Percentiles rank a stretch among this genome's conserved stretches.
These are phyloP conservation scores for Fonsecaea nubica DNA, from an alignment of 2,329 filamentous ascomycete genomes.

Conservation along the genomic window DNA sequence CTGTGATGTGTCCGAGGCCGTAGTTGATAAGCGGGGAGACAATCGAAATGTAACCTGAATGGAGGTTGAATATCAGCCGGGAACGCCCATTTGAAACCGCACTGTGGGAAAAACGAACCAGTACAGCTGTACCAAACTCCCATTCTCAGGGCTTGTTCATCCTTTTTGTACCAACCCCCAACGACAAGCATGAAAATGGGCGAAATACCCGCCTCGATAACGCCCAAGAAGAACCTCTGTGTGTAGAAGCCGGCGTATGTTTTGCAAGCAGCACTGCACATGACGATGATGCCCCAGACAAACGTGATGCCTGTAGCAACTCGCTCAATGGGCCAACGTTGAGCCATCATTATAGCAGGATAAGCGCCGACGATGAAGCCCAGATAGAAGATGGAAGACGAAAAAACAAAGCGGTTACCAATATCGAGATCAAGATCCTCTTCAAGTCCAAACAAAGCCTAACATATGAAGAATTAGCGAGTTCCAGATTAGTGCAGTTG, in stretches of 20 bases:
- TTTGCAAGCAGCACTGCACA: conserved; percentile 70
- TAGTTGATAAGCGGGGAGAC: conserved; percentile 65
- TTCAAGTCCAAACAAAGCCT: conserved; percentile 52
- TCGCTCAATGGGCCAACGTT: conserved; percentile 68
- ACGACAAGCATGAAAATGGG: conserved; percentile 71
- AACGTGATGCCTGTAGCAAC: conserved; percentile 69
- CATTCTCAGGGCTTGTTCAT: conserved; percentile 68
- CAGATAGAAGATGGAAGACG: conserved; percentile 65
- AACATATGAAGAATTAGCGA: background rate
- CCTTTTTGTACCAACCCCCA: conserved; percentile 67
- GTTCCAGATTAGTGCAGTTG: background rate
- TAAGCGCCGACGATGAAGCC: conserved; percentile 77
- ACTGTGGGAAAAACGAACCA: conserved; percentile 7
- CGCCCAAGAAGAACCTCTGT: conserved; percentile 68
- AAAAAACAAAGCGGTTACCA: conserved; percentile 50
- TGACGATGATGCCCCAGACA: conserved; percentile 70
- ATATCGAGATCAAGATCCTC: conserved; percentile 49
- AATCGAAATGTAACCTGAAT: conserved; percentile 43
- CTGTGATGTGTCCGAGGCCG: conserved; percentile 68
- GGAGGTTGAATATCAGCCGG: background rate
- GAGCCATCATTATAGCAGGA: conserved; percentile 72
- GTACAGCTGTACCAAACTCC: conserved; percentile 67
- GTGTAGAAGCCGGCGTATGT: conserved; percentile 67
- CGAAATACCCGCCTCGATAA: conserved; percentile 69
- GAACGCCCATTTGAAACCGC: background rate